A percentile compares a stretch with the other conserved stretches of the same genome.
These are phyloP conservation scores for Wickerhamomyces mucosus DNA, from an alignment of 805 yeast species.

Conservation along the genomic window DNA sequence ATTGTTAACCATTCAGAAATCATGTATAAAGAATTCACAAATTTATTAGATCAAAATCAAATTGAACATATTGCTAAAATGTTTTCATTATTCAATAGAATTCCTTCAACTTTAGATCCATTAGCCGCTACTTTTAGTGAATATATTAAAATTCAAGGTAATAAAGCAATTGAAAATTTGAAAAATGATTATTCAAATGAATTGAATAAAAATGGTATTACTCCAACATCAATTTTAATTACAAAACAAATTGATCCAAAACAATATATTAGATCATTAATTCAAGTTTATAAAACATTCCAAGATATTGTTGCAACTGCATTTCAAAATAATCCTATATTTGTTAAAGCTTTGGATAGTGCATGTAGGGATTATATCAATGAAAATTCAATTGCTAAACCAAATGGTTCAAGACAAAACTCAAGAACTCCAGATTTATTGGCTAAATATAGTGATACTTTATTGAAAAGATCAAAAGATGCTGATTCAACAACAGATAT, in stretches of 20 bases:
- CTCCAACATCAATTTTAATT: conserved; percentile 25
- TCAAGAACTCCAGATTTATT: conserved; percentile 89
- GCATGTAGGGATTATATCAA: conserved; percentile 86
- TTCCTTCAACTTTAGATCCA: conserved; percentile 71
- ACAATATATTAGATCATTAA: conserved; percentile 66
- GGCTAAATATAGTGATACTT: conserved; percentile 80
- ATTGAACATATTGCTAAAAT: conserved; percentile 68
- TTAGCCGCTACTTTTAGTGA: conserved; percentile 63
- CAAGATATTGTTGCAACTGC: conserved; percentile 54
- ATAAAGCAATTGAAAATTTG: conserved; percentile 49
- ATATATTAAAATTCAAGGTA: conserved; percentile 61
- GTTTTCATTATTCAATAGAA: conserved; percentile 67
- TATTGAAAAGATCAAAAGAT: conserved; percentile 67
- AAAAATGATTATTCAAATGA: conserved; percentile 23
- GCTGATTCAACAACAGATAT: conserved; percentile 59
- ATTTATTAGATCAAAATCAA: conserved; percentile 65
- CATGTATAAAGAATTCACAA: conserved; percentile 67
- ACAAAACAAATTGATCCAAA: conserved; percentile 48
- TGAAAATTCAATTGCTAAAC: conserved; percentile 66
- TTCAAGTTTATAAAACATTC: conserved; percentile 61
- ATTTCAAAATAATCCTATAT: conserved; percentile 64
- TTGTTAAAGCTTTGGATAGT: conserved; percentile 79
- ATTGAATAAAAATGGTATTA: conserved; percentile 11
- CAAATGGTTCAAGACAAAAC: conserved; percentile 23
- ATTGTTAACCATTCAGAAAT: conserved; percentile 70